Evolutionary conservation across 495 filamentous ascomycete species (phyloP).

Genomic region (Hypoxylon trugodes): DNA sequence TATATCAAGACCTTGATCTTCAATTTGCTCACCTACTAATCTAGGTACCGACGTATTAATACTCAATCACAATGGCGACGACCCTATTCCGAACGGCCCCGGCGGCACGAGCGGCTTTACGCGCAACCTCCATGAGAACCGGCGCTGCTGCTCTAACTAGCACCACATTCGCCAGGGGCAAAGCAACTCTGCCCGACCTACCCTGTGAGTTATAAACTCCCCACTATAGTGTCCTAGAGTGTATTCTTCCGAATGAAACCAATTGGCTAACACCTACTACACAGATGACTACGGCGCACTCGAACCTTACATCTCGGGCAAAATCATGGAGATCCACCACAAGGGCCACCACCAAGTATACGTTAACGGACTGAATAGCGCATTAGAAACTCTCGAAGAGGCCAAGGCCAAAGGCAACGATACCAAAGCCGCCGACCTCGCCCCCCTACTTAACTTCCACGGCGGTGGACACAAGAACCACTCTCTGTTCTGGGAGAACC

Average conservation of each 20-base stretch:
- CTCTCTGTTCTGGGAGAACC: constrained; percentile 97
- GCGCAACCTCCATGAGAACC: constrained; percentile 50
- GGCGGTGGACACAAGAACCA: constrained; percentile 97
- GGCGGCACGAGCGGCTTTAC: constrained; percentile 55
- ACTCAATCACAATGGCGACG: constrained; percentile 55
- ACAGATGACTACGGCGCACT: constrained; percentile 89
- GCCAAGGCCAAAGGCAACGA: constrained; percentile 68
- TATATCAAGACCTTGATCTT: background rate
- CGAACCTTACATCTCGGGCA: constrained; percentile 91
- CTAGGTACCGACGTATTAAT: too few relatives aligned
- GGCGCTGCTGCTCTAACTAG: constrained; percentile 66
- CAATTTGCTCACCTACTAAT: too few relatives aligned
- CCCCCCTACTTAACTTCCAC: constrained; percentile 94
- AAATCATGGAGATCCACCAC: constrained; percentile 97
- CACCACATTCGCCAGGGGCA: constrained; percentile 80
- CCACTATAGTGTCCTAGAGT: background rate
- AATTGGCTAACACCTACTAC: constrained; percentile 2
- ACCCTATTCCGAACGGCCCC: constrained; percentile 61
- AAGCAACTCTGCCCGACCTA: constrained; percentile 95
- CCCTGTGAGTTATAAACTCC: constrained; percentile 68
- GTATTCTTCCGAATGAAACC: background rate
- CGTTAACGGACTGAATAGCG: constrained; percentile 75
- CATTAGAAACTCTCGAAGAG: constrained; percentile 66
- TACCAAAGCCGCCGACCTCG: constrained; percentile 76
- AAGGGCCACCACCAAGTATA: constrained; percentile 82